Evolutionary conservation across 768 basidiomycete genomes (phyloP), one percentile per base, ranked within the genome.

Genomic region (Tulasnella sp.): DNA sequence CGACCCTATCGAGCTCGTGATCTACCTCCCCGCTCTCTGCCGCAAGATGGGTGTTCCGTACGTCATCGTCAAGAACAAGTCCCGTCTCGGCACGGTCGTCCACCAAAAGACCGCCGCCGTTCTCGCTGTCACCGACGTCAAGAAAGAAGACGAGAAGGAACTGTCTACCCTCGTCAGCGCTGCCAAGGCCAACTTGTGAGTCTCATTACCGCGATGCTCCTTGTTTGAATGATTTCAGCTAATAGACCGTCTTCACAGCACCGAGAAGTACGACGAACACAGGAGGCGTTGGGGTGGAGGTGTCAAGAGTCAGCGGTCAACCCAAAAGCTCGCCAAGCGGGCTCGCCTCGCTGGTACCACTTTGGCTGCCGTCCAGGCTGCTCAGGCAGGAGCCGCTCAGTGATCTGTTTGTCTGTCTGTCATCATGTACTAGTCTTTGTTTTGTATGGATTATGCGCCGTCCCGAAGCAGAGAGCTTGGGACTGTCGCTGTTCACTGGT

Each of bases 41-140:
- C 90, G 94, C 82, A 98, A 98, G 89, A 98, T 98, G 95, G 95
- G 95, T 81, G 91, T 98, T 39, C 95, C 95, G 44, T 98, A 98
- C 83, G 93, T 95, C 75, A 97, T 99, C 76, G 95, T 96, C 77
- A 98, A 98, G 85, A 91, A 92, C 83, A 98, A 98, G 84, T 94
- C 96, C 72, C 92, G 96, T 80, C 92, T 98, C 78, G 96, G 96
- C 77, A 94, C 95, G 7, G 94, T 98, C 75, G 94, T 95, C 44
- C 93, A 97, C 87, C 97, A 97, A 89, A 98, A 98, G 89, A 98
- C 95, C 67, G 89, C 95, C 62, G 90, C 95, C 69, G 90, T 95
- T 69, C 83, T 97, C 71, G 90, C 92, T 44, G 81, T 99, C 73
- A 92, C 95, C 83, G 96, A 99, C 29, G 96, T 99, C 78, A 89